Evolutionary conservation across 352 stramenopile species (phyloP).

Genomic region (Phytophthora vignae): DNA sequence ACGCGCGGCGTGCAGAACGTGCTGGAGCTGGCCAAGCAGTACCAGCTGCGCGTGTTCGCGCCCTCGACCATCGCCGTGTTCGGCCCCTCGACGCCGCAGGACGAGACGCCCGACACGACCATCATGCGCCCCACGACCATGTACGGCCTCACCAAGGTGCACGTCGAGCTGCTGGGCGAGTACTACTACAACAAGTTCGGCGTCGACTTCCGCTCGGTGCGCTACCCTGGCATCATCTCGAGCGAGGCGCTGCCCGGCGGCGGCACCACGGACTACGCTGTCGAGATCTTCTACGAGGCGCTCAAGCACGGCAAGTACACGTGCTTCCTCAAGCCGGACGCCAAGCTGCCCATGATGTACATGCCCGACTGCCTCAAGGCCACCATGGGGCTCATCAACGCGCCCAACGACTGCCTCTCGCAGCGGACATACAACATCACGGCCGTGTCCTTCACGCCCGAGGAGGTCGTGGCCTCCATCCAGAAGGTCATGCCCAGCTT

Average conservation of each 20-base stretch:
- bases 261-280: constrained; percentile 92
- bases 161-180: constrained; percentile 90
- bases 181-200: constrained; percentile 94
- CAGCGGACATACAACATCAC: constrained; percentile 94
- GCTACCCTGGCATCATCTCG: constrained; percentile 93
- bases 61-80: constrained; percentile 94
- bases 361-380: constrained; percentile 93
- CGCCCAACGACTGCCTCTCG: constrained; percentile 68
- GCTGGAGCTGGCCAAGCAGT: constrained; percentile 88
- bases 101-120: constrained; percentile 88
- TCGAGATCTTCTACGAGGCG: constrained; percentile 95
- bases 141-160: constrained; percentile 94
- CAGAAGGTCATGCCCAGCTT: constrained; percentile 89
- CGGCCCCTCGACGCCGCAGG: constrained; percentile 85
- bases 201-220: constrained; percentile 92
- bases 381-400: constrained; percentile 85
- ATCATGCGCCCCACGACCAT: constrained; percentile 94
- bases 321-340: constrained; percentile 85
- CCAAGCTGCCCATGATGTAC: constrained; percentile 95
- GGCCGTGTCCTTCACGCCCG: constrained; percentile 90
- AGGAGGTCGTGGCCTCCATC: constrained; percentile 86
- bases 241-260: constrained; percentile 87
- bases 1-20: constrained; percentile 92
- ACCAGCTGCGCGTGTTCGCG: constrained; percentile 90
- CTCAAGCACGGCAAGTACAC: constrained; percentile 90